phyloP scores from a whole-genome alignment of 495 filamentous ascomycete species.

The Penicillium steckii region DNA sequence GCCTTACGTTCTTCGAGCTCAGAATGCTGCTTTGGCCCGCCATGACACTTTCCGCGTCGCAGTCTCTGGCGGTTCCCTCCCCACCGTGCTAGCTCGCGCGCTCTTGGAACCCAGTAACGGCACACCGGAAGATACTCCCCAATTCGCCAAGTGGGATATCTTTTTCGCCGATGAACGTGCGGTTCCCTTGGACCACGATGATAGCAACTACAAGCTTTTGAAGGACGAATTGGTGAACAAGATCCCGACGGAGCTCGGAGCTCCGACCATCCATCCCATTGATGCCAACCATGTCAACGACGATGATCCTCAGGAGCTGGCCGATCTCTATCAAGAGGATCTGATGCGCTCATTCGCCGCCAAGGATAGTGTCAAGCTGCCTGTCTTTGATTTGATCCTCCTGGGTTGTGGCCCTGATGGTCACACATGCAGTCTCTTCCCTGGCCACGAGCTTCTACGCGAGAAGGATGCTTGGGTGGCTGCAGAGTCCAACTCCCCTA shows the following conservation, averaged over 20 bases:
- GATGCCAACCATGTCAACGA: slow-evolving; percentile 70
- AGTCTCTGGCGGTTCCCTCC: slow-evolving; percentile 92
- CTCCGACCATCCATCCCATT: slow-evolving; percentile 76
- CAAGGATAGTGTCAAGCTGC: slow-evolving; percentile 84
- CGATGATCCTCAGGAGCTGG: slow-evolving; percentile 85
- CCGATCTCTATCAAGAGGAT: slow-evolving; percentile 89
- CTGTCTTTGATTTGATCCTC: slow-evolving; percentile 90
- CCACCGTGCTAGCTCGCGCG: slow-evolving; percentile 77
- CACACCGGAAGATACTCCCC: slow-evolving; percentile 57
- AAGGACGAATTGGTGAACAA: slow-evolving; percentile 86
- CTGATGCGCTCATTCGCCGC: slow-evolving; percentile 80
- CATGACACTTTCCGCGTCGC: slow-evolving; percentile 86
- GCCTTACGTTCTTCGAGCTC: slow-evolving; percentile 73
- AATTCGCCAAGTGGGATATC: slow-evolving; percentile 90
- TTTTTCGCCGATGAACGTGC: slow-evolving; percentile 98
- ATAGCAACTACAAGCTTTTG: slow-evolving; percentile 90
- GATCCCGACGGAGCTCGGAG: slow-evolving; percentile 63
- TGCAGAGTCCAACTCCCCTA: slow-evolving; percentile 86
- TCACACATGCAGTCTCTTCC: slow-evolving; percentile 96
- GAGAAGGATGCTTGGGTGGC: slow-evolving; percentile 92
- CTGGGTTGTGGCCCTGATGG: slow-evolving; percentile 94
- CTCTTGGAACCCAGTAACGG: slow-evolving; percentile 64
- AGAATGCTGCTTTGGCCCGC: slow-evolving; percentile 73
- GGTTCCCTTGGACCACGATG: slow-evolving; percentile 84
- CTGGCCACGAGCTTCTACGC: slow-evolving; percentile 79